Evolutionary conservation across 495 filamentous ascomycete genomes (phyloP), one percentile per base, ranked within the genome.

Genomic region (Pyronema domesticum): DNA sequence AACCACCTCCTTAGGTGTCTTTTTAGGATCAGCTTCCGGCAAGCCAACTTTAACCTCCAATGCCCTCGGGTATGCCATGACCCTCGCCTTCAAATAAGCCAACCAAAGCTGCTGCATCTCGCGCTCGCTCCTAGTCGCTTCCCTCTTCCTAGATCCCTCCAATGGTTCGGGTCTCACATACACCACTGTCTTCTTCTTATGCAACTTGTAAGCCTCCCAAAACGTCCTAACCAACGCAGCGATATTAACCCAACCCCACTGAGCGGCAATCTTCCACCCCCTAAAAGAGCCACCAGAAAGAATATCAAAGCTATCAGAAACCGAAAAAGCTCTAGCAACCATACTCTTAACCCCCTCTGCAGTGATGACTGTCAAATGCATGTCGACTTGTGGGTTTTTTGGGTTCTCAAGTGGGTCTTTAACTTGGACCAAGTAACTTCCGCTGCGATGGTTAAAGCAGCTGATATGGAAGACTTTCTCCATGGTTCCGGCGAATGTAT

Each of bases 391-490:
- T 13, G 53, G 46, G 35, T 44, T 51, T 5, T 23, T n/a, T 4
- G 37, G 10, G 10, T 43, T 53, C 36, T 49, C 43, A 7, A 57
- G 9, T 9, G 63, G 63, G 48, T 65, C 63, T 15, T 54, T 51
- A 35, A 65, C 63, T 54, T 65, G 63, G 36, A 65, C 65, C 23
- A 66, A 50, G 52, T 65, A 65, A 36, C 48, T 63, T 49, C 63
- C 63, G 17, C 62, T 62, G 17, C 63, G 58, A 37, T 65, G 63
- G 56, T 83, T 85, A 69, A 86, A 86, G 3, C 80, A 77, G 8
- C 80, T 83, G n/a, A 82, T 81, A 56, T 83, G 80, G 60, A 85
- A 82, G 55, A 82, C 81, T 61, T 86, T 86, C 6, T 61, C 79
- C 78, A 85, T 17, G 65, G 66, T 35, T 69, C 66, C 36, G 59